phyloP scores from a whole-genome alignment of 306 rosid species.

The Boehmeria nivea region DNA sequence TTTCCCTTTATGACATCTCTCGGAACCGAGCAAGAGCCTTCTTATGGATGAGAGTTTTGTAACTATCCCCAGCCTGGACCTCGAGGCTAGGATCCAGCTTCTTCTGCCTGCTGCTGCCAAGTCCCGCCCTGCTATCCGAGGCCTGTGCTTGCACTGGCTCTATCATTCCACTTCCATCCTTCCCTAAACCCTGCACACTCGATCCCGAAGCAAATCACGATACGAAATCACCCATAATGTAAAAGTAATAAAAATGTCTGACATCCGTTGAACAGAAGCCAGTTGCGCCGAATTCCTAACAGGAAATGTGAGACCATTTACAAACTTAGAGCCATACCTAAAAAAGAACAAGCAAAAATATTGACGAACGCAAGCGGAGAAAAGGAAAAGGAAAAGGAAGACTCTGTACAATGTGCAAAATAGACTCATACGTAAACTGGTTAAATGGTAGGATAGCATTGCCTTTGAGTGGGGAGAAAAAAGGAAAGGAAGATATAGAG shows the following conservation, averaged over 20 bases:
- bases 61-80: slow-evolving; percentile 90
- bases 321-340: neutral
- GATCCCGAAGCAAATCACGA: slow-evolving; percentile 27
- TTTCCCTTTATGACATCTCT: slow-evolving; percentile 78
- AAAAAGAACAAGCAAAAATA: neutral
- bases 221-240: slow-evolving; percentile 27
- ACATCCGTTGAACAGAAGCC: slow-evolving; percentile 11
- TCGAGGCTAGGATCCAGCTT: slow-evolving; percentile 79
- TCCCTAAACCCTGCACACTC: slow-evolving; percentile 82
- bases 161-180: slow-evolving; percentile 91
- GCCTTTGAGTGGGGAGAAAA: too few species aligned
- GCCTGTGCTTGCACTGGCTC: slow-evolving; percentile 94
- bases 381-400: neutral
- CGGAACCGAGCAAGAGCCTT: slow-evolving; percentile 93
- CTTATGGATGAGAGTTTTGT: slow-evolving; percentile 84
- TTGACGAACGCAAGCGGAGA: neutral
- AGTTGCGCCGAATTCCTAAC: too few species aligned
- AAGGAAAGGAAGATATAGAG: neutral
- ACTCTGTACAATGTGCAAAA: too few species aligned
- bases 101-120: slow-evolving; percentile 92
- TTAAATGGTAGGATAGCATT: too few species aligned
- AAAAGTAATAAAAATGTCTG: slow-evolving; percentile 32
- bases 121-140: slow-evolving; percentile 80
- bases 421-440: too few species aligned
- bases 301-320: neutral